Evolutionary conservation across 192 early-diverging fungal genomes (phyloP).

Genomic region (Spizellomyces sp.): DNA sequence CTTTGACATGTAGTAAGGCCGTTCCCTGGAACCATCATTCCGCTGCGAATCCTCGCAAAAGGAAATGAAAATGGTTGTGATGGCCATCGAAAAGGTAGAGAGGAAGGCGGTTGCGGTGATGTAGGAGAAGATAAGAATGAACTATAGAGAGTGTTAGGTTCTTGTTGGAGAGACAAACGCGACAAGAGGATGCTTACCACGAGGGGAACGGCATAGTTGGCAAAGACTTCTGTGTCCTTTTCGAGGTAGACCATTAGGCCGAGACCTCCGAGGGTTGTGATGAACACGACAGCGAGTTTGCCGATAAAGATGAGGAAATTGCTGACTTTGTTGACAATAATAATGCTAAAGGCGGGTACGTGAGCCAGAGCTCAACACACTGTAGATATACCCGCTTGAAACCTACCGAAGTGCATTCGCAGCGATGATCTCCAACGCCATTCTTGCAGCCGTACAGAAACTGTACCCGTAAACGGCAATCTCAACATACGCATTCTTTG

Average conservation of each 20-base stretch:
- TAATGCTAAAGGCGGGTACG: conserved; percentile 1
- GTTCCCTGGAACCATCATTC: conserved; percentile 51
- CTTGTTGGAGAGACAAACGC: neutral
- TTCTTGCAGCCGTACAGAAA: conserved; percentile 51
- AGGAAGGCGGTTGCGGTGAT: conserved; percentile 51
- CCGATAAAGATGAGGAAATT: conserved; percentile 51
- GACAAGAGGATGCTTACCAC: conserved; percentile 6
- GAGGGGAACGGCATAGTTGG: conserved; percentile 34
- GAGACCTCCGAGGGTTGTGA: conserved; percentile 27
- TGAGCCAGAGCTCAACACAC: too few species aligned
- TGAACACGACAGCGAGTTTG: conserved; percentile 54
- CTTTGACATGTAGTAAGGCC: conserved; percentile 57
- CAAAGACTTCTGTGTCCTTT: conserved; percentile 16
- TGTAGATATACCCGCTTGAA: neutral
- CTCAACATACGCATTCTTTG: conserved; percentile 61
- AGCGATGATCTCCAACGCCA: conserved; percentile 45
- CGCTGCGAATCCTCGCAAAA: conserved; percentile 57
- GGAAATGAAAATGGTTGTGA: conserved; percentile 58
- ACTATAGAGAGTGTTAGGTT: conserved; percentile 9
- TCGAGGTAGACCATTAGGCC: conserved; percentile 31
- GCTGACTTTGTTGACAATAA: conserved; percentile 46
- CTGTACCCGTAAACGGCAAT: conserved; percentile 54
- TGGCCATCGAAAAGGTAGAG: conserved; percentile 52
- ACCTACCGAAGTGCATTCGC: conserved; percentile 48
- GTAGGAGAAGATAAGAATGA: conserved; percentile 43